Percentiles rank a stretch among this genome's conserved stretches.
Conservation (phyloP, 192 early-diverging fungal genomes). For the Backusella luteola region DNA sequence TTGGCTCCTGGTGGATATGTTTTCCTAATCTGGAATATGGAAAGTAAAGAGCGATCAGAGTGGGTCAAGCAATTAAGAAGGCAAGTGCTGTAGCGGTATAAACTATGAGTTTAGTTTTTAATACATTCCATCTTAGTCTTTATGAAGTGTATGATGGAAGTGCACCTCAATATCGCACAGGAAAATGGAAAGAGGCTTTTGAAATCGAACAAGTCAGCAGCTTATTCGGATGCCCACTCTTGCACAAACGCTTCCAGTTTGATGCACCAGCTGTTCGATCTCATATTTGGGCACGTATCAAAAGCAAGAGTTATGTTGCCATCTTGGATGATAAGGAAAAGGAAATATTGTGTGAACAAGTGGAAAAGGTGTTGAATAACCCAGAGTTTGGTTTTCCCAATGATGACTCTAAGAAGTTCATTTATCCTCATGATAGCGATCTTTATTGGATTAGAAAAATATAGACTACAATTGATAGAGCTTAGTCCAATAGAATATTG, state of each 20-base stretch:
- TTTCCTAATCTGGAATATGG: conserved; percentile 50
- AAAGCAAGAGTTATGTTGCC: conserved; percentile 38
- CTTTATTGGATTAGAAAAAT: not conserved
- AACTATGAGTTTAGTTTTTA: not conserved
- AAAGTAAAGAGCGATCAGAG: conserved; percentile 20
- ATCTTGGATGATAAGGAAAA: conserved; percentile 10
- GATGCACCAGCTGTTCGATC: not conserved
- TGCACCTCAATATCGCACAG: conserved; percentile 47
- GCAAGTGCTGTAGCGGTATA: not conserved
- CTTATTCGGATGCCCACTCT: conserved; percentile 26
- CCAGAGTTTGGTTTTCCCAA: not conserved
- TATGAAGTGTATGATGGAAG: conserved; percentile 44
- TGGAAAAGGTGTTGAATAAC: conserved; percentile 14
- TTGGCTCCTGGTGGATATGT: conserved; percentile 39
- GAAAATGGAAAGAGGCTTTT: conserved; percentile 39
- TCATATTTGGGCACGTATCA: conserved; percentile 30
- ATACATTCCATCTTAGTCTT: not conserved
- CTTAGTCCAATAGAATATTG: no score
- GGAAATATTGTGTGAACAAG: not conserved
- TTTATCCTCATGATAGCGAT: conserved; percentile 26
- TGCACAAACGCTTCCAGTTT: conserved; percentile 5
- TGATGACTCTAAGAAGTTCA: not conserved
- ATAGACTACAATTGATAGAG: not conserved
- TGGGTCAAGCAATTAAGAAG: conserved; percentile 34
- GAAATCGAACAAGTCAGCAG: conserved; percentile 10